Base-by-base conservation (phyloP, 2,329 filamentous ascomycete species). In the Epichloe hybrida region DNA sequence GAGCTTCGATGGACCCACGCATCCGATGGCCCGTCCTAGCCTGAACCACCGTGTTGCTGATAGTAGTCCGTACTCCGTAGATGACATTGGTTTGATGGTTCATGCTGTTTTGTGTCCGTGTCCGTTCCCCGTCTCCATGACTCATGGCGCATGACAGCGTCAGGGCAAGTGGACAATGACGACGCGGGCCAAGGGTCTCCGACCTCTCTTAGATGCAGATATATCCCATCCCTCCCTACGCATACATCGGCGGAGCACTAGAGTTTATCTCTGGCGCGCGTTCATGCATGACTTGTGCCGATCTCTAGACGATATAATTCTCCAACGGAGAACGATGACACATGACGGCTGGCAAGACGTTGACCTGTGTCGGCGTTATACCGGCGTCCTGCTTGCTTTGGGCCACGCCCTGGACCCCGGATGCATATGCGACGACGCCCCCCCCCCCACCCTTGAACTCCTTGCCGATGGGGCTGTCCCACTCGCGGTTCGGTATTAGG, bases 291-390 rank as follows among this genome's bases (percentile, higher is more conserved):
- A 17, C 20, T 43, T 40, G 23, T 43, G 36, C 11, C 21, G 34
- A 47, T 52, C 41, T 48, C 42, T 35, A 49, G 46, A 44, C 20
- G 13, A 36, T 49, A 41, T 31, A 21, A 9, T 21, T 15, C 36
- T 46, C 38, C 17, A n/a, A 35, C 5, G 15, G 37, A 37, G 11
- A 48, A 41, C 27, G 36, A 46, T 36, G 31, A 17, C 46, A 41
- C n/a, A 23, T 35, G 17, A 36, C 13, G 40, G 37, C 17, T 42
- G 36, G 42, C 31, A n/a, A 36, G 37, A 43, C 20, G 31, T 37
- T 35, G 27, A 23, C 27, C 12, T 41, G 17, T 39, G 41, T 52
- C 50, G 46, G 46, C 50, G 35, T 52, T 52, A 41, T 52, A 46
- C 42, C 50, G 46, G 40, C 34, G 47, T 9, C 40, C 38, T 46